phyloP scores from a whole-genome alignment of 495 filamentous ascomycete genomes.

The Penicillium subrubescens region DNA sequence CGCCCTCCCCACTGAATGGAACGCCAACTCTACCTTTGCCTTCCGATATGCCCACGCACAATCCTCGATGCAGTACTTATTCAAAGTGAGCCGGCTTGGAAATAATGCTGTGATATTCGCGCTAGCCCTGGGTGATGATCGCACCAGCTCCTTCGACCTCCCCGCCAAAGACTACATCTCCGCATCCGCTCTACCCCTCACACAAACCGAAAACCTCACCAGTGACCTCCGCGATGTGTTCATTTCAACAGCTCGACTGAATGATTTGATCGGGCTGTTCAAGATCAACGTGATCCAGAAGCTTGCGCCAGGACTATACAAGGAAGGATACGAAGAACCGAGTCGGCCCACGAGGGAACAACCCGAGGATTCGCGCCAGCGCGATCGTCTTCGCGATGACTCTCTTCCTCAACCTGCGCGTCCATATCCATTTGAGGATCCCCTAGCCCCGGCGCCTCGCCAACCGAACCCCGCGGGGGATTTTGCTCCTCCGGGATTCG shows the following conservation, averaged over 20 bases:
- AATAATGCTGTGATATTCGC: constrained; percentile 81
- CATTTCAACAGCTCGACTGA: constrained; percentile 67
- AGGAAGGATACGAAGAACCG: constrained; percentile 72
- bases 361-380: constrained; percentile 37
- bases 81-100: constrained; percentile 81
- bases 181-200: constrained; percentile 57
- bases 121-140: constrained; percentile 76
- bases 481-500: constrained; percentile 85
- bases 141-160: constrained; percentile 76
- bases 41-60: constrained; percentile 92
- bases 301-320: constrained; percentile 70
- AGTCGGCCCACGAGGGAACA: constrained; percentile 29
- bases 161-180: constrained; percentile 76
- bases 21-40: constrained; percentile 65
- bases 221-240: constrained; percentile 66
- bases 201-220: constrained; percentile 40
- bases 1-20: constrained; percentile 79
- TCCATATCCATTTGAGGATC: constrained; percentile 69
- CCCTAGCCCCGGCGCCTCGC: constrained; percentile 62
- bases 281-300: constrained; percentile 80
- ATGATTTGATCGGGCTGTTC: constrained; percentile 66
- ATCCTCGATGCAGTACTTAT: constrained; percentile 79
- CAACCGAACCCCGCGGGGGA: constrained; percentile 72
- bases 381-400: constrained; percentile 56
- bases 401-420: constrained; percentile 58